phyloP scores from a whole-genome alignment of 495 filamentous ascomycete genomes.

The Cryomyces minteri region DNA sequence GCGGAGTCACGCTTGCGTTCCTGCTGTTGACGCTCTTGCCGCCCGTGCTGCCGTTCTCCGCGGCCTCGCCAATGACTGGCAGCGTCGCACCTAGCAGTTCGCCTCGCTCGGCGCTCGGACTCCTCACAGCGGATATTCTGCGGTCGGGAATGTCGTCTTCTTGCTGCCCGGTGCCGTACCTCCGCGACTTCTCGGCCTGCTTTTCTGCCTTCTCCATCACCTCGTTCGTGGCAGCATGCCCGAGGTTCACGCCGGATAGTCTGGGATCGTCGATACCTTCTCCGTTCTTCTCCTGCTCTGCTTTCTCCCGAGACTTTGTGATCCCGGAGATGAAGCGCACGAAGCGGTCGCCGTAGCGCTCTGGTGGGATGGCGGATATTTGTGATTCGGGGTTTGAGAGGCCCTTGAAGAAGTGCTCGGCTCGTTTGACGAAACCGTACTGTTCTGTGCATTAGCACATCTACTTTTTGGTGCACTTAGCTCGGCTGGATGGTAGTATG shows the following conservation, averaged over 20 bases:
- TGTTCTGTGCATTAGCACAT: slow-evolving; percentile 23
- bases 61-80: slow-evolving; percentile 86
- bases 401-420: slow-evolving; percentile 89
- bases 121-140: slow-evolving; percentile 31
- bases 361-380: slow-evolving; percentile 86
- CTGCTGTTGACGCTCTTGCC: slow-evolving; percentile 22
- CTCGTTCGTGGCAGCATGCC: slow-evolving; percentile 27
- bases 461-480: not conserved
- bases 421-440: slow-evolving; percentile 77
- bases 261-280: slow-evolving; percentile 12
- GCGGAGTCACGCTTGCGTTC: no score
- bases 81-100: slow-evolving; percentile 41
- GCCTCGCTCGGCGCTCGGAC: slow-evolving; percentile 35
- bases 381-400: slow-evolving; percentile 59
- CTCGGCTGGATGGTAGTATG: not conserved
- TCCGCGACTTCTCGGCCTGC: slow-evolving; percentile 24
- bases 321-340: slow-evolving; percentile 79
- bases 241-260: slow-evolving; percentile 22
- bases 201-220: slow-evolving; percentile 34
- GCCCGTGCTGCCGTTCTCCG: slow-evolving; percentile 57
- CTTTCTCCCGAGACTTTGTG: slow-evolving; percentile 72
- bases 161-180: slow-evolving; percentile 31
- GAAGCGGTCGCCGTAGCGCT: slow-evolving; percentile 86
- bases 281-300: slow-evolving; percentile 35
- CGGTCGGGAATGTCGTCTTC: slow-evolving; percentile 33